phyloP scores from a whole-genome alignment of 768 basidiomycete genomes.

The Cystobasidiopsis lactophilus region DNA sequence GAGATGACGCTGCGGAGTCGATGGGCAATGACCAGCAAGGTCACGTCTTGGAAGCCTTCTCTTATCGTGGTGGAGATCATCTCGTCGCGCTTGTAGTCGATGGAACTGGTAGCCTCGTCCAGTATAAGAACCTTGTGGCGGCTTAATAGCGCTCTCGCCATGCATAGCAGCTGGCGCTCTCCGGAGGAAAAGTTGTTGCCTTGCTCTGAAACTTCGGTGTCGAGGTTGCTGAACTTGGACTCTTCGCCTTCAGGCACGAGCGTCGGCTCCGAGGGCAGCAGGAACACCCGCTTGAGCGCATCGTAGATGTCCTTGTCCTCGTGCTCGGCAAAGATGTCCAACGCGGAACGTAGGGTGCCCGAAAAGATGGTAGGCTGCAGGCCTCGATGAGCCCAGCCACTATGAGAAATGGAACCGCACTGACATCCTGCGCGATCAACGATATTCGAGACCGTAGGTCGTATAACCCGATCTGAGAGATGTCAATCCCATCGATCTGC shows the following conservation, averaged over 20 bases:
- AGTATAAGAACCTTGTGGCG: constrained; percentile 14
- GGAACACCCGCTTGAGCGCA: constrained; percentile 17
- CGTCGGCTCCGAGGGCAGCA: constrained; percentile 11
- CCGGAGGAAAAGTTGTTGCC: constrained; percentile 14
- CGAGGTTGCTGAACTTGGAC: constrained; percentile 9
- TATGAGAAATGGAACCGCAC: background rate
- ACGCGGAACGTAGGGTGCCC: constrained; percentile 46
- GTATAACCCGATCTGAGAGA: constrained; percentile 24
- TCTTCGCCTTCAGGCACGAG: constrained; percentile 7
- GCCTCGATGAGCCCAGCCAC: background rate
- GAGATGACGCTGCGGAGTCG: constrained; percentile 16
- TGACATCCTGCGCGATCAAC: constrained; percentile 9
- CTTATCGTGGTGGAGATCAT: constrained; percentile 16
- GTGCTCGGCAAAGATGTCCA: constrained; percentile 20
- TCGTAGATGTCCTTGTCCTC: constrained; percentile 21
- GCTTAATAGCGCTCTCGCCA: constrained; percentile 20
- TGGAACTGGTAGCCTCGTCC: constrained; percentile 18
- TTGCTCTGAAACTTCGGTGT: constrained; percentile 10
- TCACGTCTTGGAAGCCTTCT: constrained; percentile 16
- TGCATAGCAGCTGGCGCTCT: constrained; percentile 16
- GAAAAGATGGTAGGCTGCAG: constrained; percentile 14
- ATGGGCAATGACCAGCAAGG: constrained; percentile 18
- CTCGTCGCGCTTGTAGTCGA: constrained; percentile 38
- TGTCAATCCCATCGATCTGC: constrained; percentile 27
- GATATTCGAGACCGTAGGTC: constrained; percentile 45